Conservation (phyloP, 2,329 filamentous ascomycete species). For the Sporothrix phasma region DNA sequence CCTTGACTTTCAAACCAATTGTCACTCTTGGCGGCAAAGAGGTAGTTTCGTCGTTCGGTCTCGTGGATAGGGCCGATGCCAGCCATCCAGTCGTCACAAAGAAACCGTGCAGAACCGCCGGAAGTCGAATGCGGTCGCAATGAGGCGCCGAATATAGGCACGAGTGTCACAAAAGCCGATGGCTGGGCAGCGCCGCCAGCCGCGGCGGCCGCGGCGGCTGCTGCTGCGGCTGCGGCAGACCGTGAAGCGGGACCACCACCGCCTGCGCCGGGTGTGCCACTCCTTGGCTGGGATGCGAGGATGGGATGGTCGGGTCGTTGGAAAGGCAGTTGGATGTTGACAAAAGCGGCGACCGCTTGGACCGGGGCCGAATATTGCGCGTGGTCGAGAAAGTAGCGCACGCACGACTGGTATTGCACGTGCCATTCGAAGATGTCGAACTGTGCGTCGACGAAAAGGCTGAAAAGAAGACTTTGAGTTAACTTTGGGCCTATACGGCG, state of each 20-base stretch:
- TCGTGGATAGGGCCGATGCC: conserved; percentile 79
- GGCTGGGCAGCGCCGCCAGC: conserved; percentile 24
- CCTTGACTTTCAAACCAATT: conserved; percentile 84
- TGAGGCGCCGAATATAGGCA: conserved; percentile 80
- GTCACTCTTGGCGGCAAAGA: conserved; percentile 89
- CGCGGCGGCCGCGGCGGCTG: background rate
- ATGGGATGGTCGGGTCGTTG: conserved; percentile 50
- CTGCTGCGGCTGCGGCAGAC: conserved; percentile 23
- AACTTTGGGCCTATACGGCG: conserved; percentile 7
- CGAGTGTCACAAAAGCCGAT: conserved; percentile 49
- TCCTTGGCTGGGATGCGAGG: conserved; percentile 26
- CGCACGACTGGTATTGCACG: conserved; percentile 79
- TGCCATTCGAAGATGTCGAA: conserved; percentile 92
- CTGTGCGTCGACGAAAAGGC: conserved; percentile 38
- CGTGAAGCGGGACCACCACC: background rate
- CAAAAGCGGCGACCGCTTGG: conserved; percentile 77
- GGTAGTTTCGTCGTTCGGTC: conserved; percentile 82
- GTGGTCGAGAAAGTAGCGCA: conserved; percentile 83
- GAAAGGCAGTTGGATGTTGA: conserved; percentile 86
- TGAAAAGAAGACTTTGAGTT: conserved; percentile 22
- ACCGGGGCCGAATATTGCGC: conserved; percentile 75
- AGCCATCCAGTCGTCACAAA: conserved; percentile 82
- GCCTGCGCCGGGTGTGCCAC: background rate
- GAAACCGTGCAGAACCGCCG: conserved; percentile 82
- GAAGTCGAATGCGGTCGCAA: conserved; percentile 88